Base-by-base conservation (phyloP, 1,284 basidiomycete species). In the Ceratobasidium sp. region DNA sequence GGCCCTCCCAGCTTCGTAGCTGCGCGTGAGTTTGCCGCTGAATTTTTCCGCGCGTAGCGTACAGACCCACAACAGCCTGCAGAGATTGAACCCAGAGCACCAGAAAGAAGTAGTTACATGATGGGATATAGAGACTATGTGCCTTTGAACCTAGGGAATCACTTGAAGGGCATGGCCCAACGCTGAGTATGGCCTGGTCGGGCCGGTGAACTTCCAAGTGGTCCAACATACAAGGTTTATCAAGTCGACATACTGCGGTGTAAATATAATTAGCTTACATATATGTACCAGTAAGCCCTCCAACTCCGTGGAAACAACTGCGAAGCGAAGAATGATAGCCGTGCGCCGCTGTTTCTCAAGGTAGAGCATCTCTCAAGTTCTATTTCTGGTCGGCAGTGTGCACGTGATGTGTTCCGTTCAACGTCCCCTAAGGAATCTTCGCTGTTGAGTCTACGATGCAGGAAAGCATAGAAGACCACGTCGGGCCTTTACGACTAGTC, bases 321-420 rank as follows among this genome's bases (percentile, higher is more conserved):
- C 64, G 48, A 46, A 66, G 28, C 48, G 64, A 7, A 66, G 44
- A 15, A 66, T 3, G 44, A 48, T 66, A 23, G 64, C 4, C 13
- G 44, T 48, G n/a, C 64, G 64, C 6, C 64, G 64, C 17, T 66
- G 64, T 28, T 66, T 66, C 26, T 66, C 64, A 12, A 66, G 64
- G 44, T 66, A 66, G 10, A 66, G 23, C 48, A 66, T 13, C 44
- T 66, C 44, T 66, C 64, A 13, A 44, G 64, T 28, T 66, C 48
- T 33, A 33, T 33, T 33, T 33, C 33, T 33, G 33, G 33, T 33
- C 33, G 10, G 64, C 48, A 48, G 64, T 44, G 48, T 17, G 20
- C 6, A 6, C 6, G 20, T n/a, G 17, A 33, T 20, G 20, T 7
- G 20, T 33, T 33, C 33, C 50, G 50, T 20, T 52, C 12, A 40